Evolutionary conservation across 2,329 filamentous ascomycete species (phyloP), one percentile per base, ranked within the genome.

Genomic region (Fusarium aywerte): DNA sequence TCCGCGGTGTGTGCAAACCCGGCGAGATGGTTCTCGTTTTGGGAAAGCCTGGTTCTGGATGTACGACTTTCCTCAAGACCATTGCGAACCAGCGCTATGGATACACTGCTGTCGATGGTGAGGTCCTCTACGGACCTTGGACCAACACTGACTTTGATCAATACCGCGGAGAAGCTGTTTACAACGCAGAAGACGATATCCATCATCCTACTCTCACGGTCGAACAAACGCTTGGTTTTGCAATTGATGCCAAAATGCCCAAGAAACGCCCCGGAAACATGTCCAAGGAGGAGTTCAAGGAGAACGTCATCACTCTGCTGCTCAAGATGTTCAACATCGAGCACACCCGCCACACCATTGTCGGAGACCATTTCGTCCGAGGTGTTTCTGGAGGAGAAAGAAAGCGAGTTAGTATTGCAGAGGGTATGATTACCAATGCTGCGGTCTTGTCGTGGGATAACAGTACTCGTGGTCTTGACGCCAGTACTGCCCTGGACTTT

Each of bases 291-390:
- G 89, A 91, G 16, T 95, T 95, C 81, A 94, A 94, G 80, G 84
- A 91, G 48, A 88, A 89, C 70, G 88, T 96, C 58, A 84, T 94
- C 62, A 84, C 87, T 18, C 87, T 90, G 73, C 83, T 97, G 60
- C 82, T 97, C 50, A 92, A 92, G 74, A 96, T 96, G 91, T 96
- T 97, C 83, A 96, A 95, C 75, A 97, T 97, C 53, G 91, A 94
- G 76, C 93, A 97, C 77, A 96, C 93, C 0, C 86, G 88, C 50
- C 87, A 93, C 75, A 97, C 94, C 0, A 88, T 95, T 29, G 92
- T 97, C 25, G 94, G 94, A 9, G 91, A 96, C 65, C 86, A 88
- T 1, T 93, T 95, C 65, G 85, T 92, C n/a, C 88, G 90, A 39
- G 90, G 90, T 75, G 89, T 93, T 2, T 90, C 87, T 20, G 90